phyloP scores from a whole-genome alignment of 768 basidiomycete genomes.

The Cyathus striatus region DNA sequence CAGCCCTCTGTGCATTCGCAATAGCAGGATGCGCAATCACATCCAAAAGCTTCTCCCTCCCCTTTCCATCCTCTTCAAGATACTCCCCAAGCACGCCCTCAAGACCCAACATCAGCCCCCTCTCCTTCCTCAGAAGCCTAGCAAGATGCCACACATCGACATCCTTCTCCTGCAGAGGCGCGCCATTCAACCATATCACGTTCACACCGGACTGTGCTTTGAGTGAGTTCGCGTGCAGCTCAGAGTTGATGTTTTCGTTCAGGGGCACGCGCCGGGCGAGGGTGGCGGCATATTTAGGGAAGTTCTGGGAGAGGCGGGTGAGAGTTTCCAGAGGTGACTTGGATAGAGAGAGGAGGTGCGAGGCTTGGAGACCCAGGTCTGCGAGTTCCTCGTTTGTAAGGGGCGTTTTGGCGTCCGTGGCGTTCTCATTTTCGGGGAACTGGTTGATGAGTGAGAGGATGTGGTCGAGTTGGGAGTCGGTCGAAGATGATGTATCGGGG shows the following conservation, averaged over 20 bases:
- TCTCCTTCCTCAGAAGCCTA: constrained; percentile 69
- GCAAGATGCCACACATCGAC: constrained; percentile 70
- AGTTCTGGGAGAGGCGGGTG: constrained; percentile 74
- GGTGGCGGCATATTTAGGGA: constrained; percentile 78
- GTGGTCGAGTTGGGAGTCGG: constrained; percentile 18
- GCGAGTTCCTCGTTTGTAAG: constrained; percentile 47
- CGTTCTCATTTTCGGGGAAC: constrained; percentile 32
- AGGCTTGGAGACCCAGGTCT: constrained; percentile 70
- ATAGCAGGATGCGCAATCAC: constrained; percentile 65
- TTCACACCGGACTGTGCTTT: constrained; percentile 49
- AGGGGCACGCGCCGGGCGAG: constrained; percentile 66
- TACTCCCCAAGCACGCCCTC: constrained; percentile 38
- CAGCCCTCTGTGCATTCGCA: constrained; percentile 42
- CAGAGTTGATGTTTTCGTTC: constrained; percentile 43
- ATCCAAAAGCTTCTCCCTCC: constrained; percentile 60
- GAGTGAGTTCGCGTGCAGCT: constrained; percentile 52
- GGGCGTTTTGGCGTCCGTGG: constrained; percentile 36
- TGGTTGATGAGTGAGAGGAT: constrained; percentile 33
- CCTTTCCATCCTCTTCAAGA: no score
- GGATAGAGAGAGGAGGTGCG: constrained; percentile 70
- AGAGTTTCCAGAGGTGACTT: constrained; percentile 49
- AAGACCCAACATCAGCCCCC: constrained; percentile 52
- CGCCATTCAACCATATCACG: constrained; percentile 81
- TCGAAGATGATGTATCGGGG: not conserved
- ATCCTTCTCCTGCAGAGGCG: constrained; percentile 52